phyloP scores from a whole-genome alignment of 1,284 basidiomycete species.

The Apiotrichum akiyoshidainum region DNA sequence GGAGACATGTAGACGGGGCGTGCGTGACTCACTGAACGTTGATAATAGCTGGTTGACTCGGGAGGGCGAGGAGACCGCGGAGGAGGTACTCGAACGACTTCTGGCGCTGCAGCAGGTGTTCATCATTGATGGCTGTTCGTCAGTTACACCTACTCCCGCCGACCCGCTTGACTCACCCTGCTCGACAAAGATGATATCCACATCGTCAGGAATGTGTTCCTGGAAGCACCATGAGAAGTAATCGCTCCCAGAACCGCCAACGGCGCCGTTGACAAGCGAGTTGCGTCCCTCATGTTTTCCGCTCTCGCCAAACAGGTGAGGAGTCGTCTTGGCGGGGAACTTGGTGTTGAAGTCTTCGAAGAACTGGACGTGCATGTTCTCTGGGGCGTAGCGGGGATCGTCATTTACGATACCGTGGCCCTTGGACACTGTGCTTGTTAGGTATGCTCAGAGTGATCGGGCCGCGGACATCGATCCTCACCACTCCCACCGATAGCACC shows the following conservation, averaged over 20 bases:
- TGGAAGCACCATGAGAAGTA: conserved; percentile 36
- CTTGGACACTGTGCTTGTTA: conserved; percentile 28
- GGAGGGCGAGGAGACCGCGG: conserved; percentile 9
- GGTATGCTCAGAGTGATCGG: too few species aligned
- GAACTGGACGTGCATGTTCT: conserved; percentile 38
- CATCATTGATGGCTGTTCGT: conserved; percentile 38
- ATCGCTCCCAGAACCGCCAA: conserved; percentile 23
- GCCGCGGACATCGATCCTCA: conserved; percentile 3
- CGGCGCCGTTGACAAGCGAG: conserved; percentile 33
- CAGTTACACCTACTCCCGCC: not conserved
- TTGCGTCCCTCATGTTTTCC: conserved; percentile 16
- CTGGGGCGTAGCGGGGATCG: conserved; percentile 18
- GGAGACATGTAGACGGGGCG: too few species aligned
- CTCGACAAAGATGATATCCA: conserved; percentile 35
- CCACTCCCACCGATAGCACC: conserved; percentile 22
- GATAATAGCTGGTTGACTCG: conserved; percentile 8
- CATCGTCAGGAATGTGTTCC: conserved; percentile 32
- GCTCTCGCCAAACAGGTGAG: not conserved
- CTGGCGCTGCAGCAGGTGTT: not conserved
- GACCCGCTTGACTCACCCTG: conserved; percentile 19
- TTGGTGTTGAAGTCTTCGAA: conserved; percentile 39
- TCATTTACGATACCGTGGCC: conserved; percentile 28
- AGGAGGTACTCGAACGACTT: conserved; percentile 16
- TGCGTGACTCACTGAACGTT: conserved; percentile 13
- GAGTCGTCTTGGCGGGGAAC: conserved; percentile 27